Evolutionary conservation across 495 filamentous ascomycete genomes (phyloP).

Genomic region (Hapsidospora chrysogenum): DNA sequence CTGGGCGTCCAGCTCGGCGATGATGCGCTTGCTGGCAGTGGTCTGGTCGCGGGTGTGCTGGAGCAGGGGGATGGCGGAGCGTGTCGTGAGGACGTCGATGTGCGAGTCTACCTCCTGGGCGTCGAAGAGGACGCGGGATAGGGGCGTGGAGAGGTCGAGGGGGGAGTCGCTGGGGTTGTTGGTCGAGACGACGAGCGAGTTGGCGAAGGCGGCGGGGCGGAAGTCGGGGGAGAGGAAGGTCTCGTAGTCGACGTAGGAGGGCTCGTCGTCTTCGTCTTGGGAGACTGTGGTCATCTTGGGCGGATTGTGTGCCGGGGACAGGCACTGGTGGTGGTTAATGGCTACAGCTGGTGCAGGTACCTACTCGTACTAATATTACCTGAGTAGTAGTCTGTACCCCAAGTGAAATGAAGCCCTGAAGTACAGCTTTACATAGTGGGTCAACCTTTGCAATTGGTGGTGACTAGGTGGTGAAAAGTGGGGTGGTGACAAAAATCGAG

Average conservation of each 20-base stretch:
- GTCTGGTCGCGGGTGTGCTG: slow-evolving; percentile 57
- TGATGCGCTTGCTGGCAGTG: slow-evolving; percentile 47
- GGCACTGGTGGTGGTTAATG: too few relatives aligned
- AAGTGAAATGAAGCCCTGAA: too few relatives aligned
- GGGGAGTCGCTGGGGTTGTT: slow-evolving; percentile 85
- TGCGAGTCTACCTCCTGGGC: slow-evolving; percentile 94
- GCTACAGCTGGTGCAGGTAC: too few relatives aligned
- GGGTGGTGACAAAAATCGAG: too few relatives aligned
- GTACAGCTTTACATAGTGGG: too few relatives aligned
- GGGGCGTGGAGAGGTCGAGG: slow-evolving; percentile 82
- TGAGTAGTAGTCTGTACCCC: too few relatives aligned
- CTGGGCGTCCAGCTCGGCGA: slow-evolving; percentile 57
- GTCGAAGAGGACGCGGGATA: slow-evolving; percentile 90
- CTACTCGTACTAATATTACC: too few relatives aligned
- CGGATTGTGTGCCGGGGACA: too few relatives aligned
- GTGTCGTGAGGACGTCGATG: slow-evolving; percentile 76
- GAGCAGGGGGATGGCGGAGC: slow-evolving; percentile 69
- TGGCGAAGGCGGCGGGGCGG: slow-evolving; percentile 65
- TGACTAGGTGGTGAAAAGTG: too few relatives aligned
- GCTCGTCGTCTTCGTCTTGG: slow-evolving; percentile 24
- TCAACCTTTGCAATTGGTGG: too few relatives aligned
- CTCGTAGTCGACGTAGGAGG: slow-evolving; percentile 94
- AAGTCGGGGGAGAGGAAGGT: slow-evolving; percentile 76
- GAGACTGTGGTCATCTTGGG: neutral
- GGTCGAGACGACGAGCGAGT: slow-evolving; percentile 70